Base-by-base conservation (phyloP, 345 rosid species). In the Bruguiera gymnorhiza region DNA sequence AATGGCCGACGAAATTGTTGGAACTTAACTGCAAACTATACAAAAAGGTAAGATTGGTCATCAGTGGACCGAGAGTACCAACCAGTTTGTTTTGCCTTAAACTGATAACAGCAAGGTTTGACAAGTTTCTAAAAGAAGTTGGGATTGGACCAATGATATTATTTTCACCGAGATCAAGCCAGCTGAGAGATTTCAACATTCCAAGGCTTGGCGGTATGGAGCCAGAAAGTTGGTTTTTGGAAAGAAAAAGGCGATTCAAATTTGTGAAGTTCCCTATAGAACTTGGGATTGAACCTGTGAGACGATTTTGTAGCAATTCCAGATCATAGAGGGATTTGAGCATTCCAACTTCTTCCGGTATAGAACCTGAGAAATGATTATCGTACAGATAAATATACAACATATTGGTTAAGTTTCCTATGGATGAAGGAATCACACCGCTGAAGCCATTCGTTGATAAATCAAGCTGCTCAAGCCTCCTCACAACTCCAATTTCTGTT, bases 1-100 rank as follows among this genome's bases (percentile, higher is more conserved):
- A 58, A 31, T 32, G 54, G 8, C 84, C 81, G 6, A 75, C 60
- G 34, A 81, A 64, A 34, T 48, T 64, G 32, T 78, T 74, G n/a
- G 68, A 54, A 27, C 69, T 70, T 13, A 77, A 27, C 23, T 53
- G 32, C 21, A 81, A 61, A 24, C 34, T 19, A 54, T 21, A 16
- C 68, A 81, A 65, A 56, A 36, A 15, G 21, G 69, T 68, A 39
- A 74, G 61, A 24, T 81, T 77, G 13, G 66, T 69, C 43, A 77
- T 74, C 60, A 70, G 58, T 6, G 23, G 6, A 50, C 50, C 32
- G 3, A 62, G 36, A 61, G 48, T 4, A 15, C 73, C 73, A 19
- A 55, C 11, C n/a, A 71, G 7, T 19, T 30, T 26, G 30, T 71
- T 71, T 2, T 4, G 6, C 13, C 23, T 27, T 31, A 71, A 55